Percentiles rank a stretch among this genome's conserved stretches.
Conservation (phyloP, 768 basidiomycete genomes). For the Leccinum pellstonianum region DNA sequence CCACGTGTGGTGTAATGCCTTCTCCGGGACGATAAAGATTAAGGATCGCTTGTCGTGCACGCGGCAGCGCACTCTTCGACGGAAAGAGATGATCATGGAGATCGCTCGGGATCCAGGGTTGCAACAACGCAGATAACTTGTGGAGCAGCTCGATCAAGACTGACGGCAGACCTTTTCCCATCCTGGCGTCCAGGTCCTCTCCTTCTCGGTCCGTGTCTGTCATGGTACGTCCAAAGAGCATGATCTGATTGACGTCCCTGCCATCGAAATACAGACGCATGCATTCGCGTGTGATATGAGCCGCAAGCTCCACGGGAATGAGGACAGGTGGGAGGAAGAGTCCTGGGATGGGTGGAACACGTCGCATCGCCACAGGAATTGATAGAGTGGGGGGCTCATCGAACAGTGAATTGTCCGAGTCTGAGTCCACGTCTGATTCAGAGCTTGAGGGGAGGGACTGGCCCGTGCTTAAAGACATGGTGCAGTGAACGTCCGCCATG, state of each 20-base stretch:
- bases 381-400: slow-evolving; percentile 37
- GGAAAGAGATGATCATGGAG: slow-evolving; percentile 65
- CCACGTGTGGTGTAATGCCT: slow-evolving; percentile 87
- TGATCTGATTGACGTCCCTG: slow-evolving; percentile 68
- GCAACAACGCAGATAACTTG: slow-evolving; percentile 47
- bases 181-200: slow-evolving; percentile 15
- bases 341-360: slow-evolving; percentile 59
- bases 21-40: slow-evolving; percentile 89
- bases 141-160: slow-evolving; percentile 55
- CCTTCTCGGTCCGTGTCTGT: slow-evolving; percentile 10
- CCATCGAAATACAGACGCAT: slow-evolving; percentile 54
- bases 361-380: slow-evolving; percentile 29
- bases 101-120: slow-evolving; percentile 46
- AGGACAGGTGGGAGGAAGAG: slow-evolving; percentile 56
- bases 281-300: slow-evolving; percentile 50
- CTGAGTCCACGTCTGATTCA: slow-evolving; percentile 18
- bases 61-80: slow-evolving; percentile 29
- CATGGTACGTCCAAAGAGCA: slow-evolving; percentile 70
- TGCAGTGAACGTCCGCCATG: background rate
- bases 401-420: slow-evolving; percentile 47
- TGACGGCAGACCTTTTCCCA: slow-evolving; percentile 51
- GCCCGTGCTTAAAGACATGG: slow-evolving; percentile 10
- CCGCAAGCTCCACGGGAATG: slow-evolving; percentile 52
- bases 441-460: background rate
- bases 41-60: slow-evolving; percentile 81